A percentile compares a stretch with the other conserved stretches of the same genome.
Conservation (phyloP, 352 stramenopile genomes). For the Phytophthora cryptogea region DNA sequence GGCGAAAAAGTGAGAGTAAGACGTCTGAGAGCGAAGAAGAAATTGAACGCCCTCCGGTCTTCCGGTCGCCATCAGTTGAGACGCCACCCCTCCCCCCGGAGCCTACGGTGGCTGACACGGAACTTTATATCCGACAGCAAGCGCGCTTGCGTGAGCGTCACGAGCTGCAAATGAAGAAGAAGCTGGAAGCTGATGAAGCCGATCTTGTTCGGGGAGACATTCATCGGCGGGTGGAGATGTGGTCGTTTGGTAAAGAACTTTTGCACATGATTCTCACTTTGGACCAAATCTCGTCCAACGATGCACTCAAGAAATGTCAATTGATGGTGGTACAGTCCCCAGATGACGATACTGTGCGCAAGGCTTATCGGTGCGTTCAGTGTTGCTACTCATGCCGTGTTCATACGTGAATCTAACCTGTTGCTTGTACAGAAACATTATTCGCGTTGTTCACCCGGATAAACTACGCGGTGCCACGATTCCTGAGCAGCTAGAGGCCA, state of each 20-base stretch:
- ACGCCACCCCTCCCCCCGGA: slow-evolving; percentile 71
- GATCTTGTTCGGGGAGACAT: slow-evolving; percentile 80
- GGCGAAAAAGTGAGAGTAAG: slow-evolving; percentile 53
- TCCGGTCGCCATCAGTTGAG: slow-evolving; percentile 22
- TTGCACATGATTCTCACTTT: slow-evolving; percentile 86
- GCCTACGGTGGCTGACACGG: slow-evolving; percentile 67
- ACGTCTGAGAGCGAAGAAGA: slow-evolving; percentile 67
- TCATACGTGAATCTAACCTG: slow-evolving; percentile 1
- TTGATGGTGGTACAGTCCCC: slow-evolving; percentile 81
- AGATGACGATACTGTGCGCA: slow-evolving; percentile 80
- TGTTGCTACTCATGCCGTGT: neutral
- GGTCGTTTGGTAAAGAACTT: slow-evolving; percentile 83
- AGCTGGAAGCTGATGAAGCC: slow-evolving; percentile 77
- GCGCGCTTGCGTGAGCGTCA: slow-evolving; percentile 80
- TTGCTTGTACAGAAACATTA: slow-evolving; percentile 68
- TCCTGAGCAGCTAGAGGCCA: slow-evolving; percentile 81
- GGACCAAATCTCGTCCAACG: slow-evolving; percentile 77
- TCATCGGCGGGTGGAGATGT: slow-evolving; percentile 78
- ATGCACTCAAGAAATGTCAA: slow-evolving; percentile 76
- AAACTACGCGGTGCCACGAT: slow-evolving; percentile 82
- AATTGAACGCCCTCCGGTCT: slow-evolving; percentile 28
- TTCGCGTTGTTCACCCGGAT: slow-evolving; percentile 86
- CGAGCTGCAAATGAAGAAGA: slow-evolving; percentile 82
- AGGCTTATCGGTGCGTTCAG: slow-evolving; percentile 70
- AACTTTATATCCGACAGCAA: slow-evolving; percentile 85